Evolutionary conservation across 352 stramenopile species (phyloP).

Genomic region (Aphanomyces euteiches): DNA sequence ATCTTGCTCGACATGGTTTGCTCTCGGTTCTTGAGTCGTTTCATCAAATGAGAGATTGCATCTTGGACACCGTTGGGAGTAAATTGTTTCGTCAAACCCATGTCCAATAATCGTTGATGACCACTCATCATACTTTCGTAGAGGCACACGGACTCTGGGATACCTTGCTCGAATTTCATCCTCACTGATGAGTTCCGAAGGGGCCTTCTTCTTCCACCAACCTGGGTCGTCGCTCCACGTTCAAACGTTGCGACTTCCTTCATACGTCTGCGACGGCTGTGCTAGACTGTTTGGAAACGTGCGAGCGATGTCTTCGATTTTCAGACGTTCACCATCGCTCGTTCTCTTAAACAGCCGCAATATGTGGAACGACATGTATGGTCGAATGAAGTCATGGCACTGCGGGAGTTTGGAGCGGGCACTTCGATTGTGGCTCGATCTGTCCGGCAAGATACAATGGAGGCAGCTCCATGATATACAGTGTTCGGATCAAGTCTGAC

Average conservation of each 20-base stretch:
- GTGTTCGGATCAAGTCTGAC: no score
- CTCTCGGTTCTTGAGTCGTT: no score
- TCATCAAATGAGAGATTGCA: no score
- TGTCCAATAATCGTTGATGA: slow-evolving; percentile 70
- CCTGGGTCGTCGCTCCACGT: slow-evolving; percentile 71
- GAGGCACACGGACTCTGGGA: slow-evolving; percentile 74
- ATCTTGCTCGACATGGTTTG: no score
- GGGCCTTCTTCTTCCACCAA: slow-evolving; percentile 80
- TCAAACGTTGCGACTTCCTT: slow-evolving; percentile 84
- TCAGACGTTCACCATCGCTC: slow-evolving; percentile 67
- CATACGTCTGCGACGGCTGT: slow-evolving; percentile 84
- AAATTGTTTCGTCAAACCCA: slow-evolving; percentile 77
- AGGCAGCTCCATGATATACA: slow-evolving; percentile 75
- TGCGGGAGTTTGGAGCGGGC: slow-evolving; percentile 68
- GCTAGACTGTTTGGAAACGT: slow-evolving; percentile 77
- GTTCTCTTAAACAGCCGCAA: slow-evolving; percentile 79
- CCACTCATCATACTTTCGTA: slow-evolving; percentile 87
- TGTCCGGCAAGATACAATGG: slow-evolving; percentile 73
- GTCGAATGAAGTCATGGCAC: slow-evolving; percentile 78
- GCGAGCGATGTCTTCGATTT: slow-evolving; percentile 79
- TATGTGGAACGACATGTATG: slow-evolving; percentile 86
- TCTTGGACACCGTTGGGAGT: no score
- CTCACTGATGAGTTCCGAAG: slow-evolving; percentile 58
- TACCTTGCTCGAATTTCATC: slow-evolving; percentile 74
- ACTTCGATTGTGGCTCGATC: slow-evolving; percentile 79